Base-by-base conservation (phyloP, 2,329 filamentous ascomycete genomes). In the Chaetothyriales sp. region DNA sequence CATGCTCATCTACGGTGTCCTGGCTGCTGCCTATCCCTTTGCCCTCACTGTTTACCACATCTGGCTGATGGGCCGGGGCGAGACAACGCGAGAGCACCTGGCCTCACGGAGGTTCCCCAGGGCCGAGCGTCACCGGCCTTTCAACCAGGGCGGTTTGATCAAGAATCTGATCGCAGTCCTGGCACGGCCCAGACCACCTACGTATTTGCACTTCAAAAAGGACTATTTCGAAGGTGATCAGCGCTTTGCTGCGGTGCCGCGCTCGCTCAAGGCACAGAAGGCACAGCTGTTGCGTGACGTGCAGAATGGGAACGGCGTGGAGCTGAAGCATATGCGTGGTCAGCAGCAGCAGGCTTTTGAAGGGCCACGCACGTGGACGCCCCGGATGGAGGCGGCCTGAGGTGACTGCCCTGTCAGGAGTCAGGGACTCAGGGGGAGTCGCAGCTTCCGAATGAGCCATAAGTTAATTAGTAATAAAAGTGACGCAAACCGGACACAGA, bases 101-200 rank as follows among this genome's bases (percentile, higher is more conserved):
- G 95, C 94, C 68, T 89, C 85, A 3, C 87, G 95, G 68, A 96
- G 96, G 67, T 96, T 98, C 65, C 72, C 83, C 56, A 93, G 92
- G 69, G 83, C 84, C 60, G 90, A 98, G 65, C 80, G 92, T 10
- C 93, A 95, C 67, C 76, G 89, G 44, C 87, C 92, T 1, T 98
- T 94, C 61, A 89, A 81, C 1, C 88, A 93, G 62, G 82, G 81
- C 36, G 83, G 73, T 58, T 71, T 83, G 46, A 66, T 84, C 61
- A 82, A 76, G 61, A 98, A 98, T 66, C 88, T 86, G 77, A 67
- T 85, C 39, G 77, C 81, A 6, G 88, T 95, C 10, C 73, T 96
- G 47, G 83, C 81, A 59, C 81, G 90, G 47, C 89, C 92, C 10
- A 78, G 89, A 18, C 81, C 87, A 18, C 89, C 90, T 6, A 90